phyloP scores from a whole-genome alignment of 2,329 filamentous ascomycete species.

The Thermothelomyces thermophilus region DNA sequence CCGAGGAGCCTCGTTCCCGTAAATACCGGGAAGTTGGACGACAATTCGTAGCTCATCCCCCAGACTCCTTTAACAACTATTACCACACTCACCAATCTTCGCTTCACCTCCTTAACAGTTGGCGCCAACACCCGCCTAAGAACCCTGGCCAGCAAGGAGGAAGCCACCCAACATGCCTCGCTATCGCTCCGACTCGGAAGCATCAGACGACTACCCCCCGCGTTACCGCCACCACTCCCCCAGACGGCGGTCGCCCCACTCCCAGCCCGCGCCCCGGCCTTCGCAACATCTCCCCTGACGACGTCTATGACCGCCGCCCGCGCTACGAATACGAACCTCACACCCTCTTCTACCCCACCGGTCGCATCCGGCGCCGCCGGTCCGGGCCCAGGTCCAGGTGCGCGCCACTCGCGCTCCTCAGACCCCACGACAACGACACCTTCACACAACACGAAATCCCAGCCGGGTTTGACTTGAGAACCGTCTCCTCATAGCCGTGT shows the following conservation, averaged over 20 bases:
- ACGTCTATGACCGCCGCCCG: not conserved
- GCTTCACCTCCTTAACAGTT: not conserved
- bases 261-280: slow-evolving; percentile 9
- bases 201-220: slow-evolving; percentile 9
- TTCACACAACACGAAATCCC: too few species aligned
- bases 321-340: slow-evolving; percentile 9
- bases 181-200: slow-evolving; percentile 2
- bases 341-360: slow-evolving; percentile 8
- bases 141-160: too few species aligned
- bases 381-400: not conserved
- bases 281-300: slow-evolving; percentile 8
- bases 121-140: too few species aligned
- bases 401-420: too few species aligned
- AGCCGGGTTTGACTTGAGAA: too few species aligned
- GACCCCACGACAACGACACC: not conserved
- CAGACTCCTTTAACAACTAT: not conserved
- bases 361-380: slow-evolving; percentile 1
- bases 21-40: not conserved
- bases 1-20: not conserved
- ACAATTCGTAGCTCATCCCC: not conserved
- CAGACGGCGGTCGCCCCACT: slow-evolving; percentile 14
- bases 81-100: not conserved
- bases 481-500: too few species aligned
- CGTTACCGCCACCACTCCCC: slow-evolving; percentile 24
- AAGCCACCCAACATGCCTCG: slow-evolving; percentile 9